phyloP scores from a whole-genome alignment of 148 eudicot genomes.

The Beta vulgaris region DNA sequence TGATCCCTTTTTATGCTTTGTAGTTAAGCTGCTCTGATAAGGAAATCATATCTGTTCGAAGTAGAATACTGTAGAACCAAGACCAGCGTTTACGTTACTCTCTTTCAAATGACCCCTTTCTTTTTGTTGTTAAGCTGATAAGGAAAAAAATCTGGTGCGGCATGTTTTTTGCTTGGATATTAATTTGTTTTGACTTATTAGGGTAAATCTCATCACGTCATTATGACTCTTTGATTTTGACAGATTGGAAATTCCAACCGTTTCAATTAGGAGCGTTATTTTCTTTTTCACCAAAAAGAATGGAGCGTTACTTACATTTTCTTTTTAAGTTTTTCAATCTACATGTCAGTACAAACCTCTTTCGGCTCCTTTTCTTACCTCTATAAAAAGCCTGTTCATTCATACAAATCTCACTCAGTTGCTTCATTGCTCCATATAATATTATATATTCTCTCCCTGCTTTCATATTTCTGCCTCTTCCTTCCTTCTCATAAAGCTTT shows the following conservation, averaged over 20 bases:
- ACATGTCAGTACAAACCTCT: too few species aligned
- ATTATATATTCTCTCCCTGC: background rate
- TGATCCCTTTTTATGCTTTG: too few species aligned
- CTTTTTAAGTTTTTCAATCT: too few species aligned
- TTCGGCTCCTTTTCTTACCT: too few species aligned
- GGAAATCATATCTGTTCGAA: too few species aligned
- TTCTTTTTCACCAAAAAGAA: too few species aligned
- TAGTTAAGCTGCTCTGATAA: too few species aligned
- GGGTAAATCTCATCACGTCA: background rate
- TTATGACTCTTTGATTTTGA: background rate
- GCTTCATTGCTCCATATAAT: constrained; percentile 1
- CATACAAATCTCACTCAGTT: constrained; percentile 7
- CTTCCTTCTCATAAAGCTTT: background rate
- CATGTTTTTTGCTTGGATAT: background rate
- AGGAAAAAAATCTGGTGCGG: background rate
- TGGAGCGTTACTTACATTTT: too few species aligned
- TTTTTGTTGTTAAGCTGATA: background rate
- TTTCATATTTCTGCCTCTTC: background rate
- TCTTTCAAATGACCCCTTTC: background rate
- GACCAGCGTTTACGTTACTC: too few species aligned
- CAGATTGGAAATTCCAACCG: background rate
- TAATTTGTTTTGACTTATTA: background rate
- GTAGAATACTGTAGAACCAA: too few species aligned
- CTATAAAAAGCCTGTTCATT: background rate
- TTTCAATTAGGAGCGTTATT: constrained; percentile 11